phyloP scores from a whole-genome alignment of 495 filamentous ascomycete genomes.

The Neurospora sp. region DNA sequence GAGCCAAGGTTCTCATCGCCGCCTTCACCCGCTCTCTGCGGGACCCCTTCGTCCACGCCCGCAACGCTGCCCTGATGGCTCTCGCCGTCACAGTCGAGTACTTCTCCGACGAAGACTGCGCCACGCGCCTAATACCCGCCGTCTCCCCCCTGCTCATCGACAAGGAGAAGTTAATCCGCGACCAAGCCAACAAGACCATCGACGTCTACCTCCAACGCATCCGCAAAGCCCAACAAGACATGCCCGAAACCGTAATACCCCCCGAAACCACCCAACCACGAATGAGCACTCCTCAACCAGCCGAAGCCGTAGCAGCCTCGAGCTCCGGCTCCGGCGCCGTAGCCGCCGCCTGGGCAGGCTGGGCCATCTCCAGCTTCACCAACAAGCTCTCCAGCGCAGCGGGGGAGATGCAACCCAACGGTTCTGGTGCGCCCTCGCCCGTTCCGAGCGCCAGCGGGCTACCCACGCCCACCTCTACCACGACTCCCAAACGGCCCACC shows the following conservation, averaged over 20 bases:
- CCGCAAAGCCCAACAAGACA: slow-evolving; percentile 59
- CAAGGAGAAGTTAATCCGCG: slow-evolving; percentile 85
- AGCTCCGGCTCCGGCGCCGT: background rate
- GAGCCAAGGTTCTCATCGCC: slow-evolving; percentile 83
- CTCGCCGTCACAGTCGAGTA: slow-evolving; percentile 73
- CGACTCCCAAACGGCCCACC: background rate
- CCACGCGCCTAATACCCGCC: slow-evolving; percentile 66
- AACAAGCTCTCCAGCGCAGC: slow-evolving; percentile 78
- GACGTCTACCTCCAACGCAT: slow-evolving; percentile 82
- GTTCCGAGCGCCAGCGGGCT: slow-evolving; percentile 11
- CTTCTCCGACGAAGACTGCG: slow-evolving; percentile 87
- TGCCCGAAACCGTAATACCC: slow-evolving; percentile 68
- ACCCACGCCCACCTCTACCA: slow-evolving; percentile 15
- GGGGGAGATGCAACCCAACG: slow-evolving; percentile 63
- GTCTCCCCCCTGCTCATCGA: slow-evolving; percentile 72
- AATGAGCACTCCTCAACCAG: slow-evolving; percentile 61
- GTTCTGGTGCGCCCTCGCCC: slow-evolving; percentile 9
- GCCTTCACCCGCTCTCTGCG: slow-evolving; percentile 82
- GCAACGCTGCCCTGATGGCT: slow-evolving; percentile 80
- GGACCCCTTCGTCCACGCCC: slow-evolving; percentile 88
- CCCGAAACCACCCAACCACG: slow-evolving; percentile 46
- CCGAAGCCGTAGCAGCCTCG: slow-evolving; percentile 47
- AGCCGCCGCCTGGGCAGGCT: slow-evolving; percentile 63
- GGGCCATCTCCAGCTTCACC: slow-evolving; percentile 98
- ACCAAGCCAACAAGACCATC: slow-evolving; percentile 83